Evolutionary conservation across 257 asterid species (phyloP).

Genomic region (Lavandula angustifolia): DNA sequence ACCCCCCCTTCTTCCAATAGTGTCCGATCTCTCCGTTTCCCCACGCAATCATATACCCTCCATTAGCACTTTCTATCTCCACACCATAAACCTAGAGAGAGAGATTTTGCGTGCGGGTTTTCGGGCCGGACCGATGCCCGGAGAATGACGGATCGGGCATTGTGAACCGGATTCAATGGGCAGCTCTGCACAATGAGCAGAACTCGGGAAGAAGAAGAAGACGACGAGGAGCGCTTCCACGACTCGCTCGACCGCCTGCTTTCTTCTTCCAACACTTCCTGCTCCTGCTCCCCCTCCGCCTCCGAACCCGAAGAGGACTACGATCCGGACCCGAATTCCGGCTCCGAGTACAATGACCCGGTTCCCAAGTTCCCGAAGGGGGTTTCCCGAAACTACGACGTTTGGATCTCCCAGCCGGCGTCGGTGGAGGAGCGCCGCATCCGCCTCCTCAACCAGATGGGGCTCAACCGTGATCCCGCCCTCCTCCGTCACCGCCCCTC

Average conservation of each 20-base stretch:
- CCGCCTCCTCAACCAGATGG: conserved; percentile 73
- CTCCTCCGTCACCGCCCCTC: conserved; percentile 65
- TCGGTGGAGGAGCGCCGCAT: conserved; percentile 89
- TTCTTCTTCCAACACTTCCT: conserved; percentile 76
- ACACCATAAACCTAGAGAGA: conserved; percentile 17
- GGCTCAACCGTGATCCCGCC: conserved; percentile 75
- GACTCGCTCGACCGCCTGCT: conserved; percentile 78
- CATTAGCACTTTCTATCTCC: not conserved
- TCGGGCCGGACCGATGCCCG: conserved; percentile 39
- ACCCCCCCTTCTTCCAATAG: conserved; percentile 45
- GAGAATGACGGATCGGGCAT: conserved; percentile 42
- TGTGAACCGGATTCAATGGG: conserved; percentile 49
- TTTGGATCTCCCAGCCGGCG: conserved; percentile 87
- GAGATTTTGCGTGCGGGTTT: not conserved
- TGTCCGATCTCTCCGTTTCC: conserved; percentile 63
- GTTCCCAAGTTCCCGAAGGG: conserved; percentile 59
- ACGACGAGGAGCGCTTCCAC: conserved; percentile 61
- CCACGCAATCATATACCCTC: conserved; percentile 35
- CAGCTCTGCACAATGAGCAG: conserved; percentile 59
- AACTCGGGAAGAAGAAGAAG: conserved; percentile 60
- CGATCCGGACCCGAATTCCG: conserved; percentile 38
- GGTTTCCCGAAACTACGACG: conserved; percentile 63
- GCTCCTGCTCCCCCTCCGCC: conserved; percentile 62
- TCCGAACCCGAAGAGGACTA: conserved; percentile 58
- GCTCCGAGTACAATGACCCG: conserved; percentile 34